These are phyloP conservation scores for Kodamaea plutei DNA, from an alignment of 1,139 yeast genomes.

Conservation along the genomic window DNA sequence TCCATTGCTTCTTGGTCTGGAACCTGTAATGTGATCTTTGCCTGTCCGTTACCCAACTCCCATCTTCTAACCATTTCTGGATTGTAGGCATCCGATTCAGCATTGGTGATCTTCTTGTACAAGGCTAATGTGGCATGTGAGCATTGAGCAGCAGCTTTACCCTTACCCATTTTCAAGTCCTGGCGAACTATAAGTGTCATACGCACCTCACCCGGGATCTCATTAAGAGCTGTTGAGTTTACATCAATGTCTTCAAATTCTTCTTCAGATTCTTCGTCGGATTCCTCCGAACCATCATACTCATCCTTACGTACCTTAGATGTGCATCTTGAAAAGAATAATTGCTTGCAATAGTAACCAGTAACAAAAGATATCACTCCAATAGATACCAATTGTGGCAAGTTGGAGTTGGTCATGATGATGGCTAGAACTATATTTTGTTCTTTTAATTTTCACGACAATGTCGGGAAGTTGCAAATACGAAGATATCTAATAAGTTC, in stretches of 20 bases:
- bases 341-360: constrained; percentile 21
- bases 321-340: constrained; percentile 2
- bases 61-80: constrained; percentile 66
- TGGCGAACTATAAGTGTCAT: constrained; percentile 88
- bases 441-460: constrained; percentile 2
- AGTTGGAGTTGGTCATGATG: constrained; percentile 4
- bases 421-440: neutral
- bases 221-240: constrained; percentile 55
- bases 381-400: constrained; percentile 18
- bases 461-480: neutral
- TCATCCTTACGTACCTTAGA: neutral
- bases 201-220: constrained; percentile 71
- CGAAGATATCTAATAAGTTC: too few relatives aligned
- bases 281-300: constrained; percentile 25
- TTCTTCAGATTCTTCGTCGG: constrained; percentile 22
- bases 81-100: constrained; percentile 53
- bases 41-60: constrained; percentile 79
- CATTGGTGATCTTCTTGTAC: constrained; percentile 63
- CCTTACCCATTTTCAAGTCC: constrained; percentile 89
- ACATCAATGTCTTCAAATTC: constrained; percentile 52
- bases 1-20: constrained; percentile 74
- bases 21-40: constrained; percentile 87
- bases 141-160: constrained; percentile 97
- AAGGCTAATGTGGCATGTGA: constrained; percentile 95
- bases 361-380: constrained; percentile 23